These are phyloP conservation scores for Candida gigantensis DNA, from an alignment of 1,139 yeast species.

Conservation along the genomic window DNA sequence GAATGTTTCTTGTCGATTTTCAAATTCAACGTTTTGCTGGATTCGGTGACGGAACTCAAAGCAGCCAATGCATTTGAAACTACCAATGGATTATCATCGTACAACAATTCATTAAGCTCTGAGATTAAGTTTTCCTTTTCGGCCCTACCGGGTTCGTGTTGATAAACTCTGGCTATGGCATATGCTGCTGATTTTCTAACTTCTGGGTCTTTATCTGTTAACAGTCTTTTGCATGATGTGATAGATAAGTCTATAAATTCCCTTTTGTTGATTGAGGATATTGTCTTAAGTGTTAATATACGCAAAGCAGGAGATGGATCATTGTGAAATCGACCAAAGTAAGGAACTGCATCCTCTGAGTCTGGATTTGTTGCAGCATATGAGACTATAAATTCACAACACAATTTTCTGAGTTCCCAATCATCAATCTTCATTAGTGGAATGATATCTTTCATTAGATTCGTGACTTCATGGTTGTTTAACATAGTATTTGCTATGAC, in stretches of 20 bases:
- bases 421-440: slow-evolving; percentile 64
- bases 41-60: slow-evolving; percentile 64
- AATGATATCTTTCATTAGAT: slow-evolving; percentile 67
- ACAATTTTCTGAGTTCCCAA: slow-evolving; percentile 70
- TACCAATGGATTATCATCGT: slow-evolving; percentile 60
- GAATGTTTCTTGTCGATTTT: slow-evolving; percentile 61
- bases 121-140: slow-evolving; percentile 50
- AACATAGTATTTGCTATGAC: slow-evolving; percentile 81
- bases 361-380: slow-evolving; percentile 61
- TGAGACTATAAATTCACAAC: slow-evolving; percentile 58
- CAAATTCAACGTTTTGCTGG: slow-evolving; percentile 48
- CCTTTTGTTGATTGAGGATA: slow-evolving; percentile 57
- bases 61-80: slow-evolving; percentile 76
- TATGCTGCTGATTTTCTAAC: slow-evolving; percentile 72
- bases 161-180: slow-evolving; percentile 70
- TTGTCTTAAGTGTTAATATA: slow-evolving; percentile 61
- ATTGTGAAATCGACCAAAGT: slow-evolving; percentile 51
- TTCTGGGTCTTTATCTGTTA: slow-evolving; percentile 57
- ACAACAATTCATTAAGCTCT: slow-evolving; percentile 56
- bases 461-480: slow-evolving; percentile 75
- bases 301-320: slow-evolving; percentile 37
- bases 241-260: slow-evolving; percentile 48
- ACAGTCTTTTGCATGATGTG: slow-evolving; percentile 25
- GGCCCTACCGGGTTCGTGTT: slow-evolving; percentile 50
- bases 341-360: slow-evolving; percentile 58